Conservation (phyloP, 176 grass and related monocot genomes). For the Oryza longistaminata region DNA sequence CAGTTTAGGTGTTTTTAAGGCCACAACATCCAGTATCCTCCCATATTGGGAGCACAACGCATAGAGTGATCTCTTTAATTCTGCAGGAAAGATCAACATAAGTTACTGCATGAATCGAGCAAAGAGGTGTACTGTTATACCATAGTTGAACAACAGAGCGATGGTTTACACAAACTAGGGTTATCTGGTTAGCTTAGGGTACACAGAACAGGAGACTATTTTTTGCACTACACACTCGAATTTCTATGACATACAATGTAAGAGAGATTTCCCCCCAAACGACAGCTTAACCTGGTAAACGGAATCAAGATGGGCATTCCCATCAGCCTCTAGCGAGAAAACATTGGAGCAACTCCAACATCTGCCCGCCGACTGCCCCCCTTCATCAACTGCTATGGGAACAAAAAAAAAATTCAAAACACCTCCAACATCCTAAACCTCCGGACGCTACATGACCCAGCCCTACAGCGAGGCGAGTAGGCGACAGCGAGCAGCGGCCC, state of each 20-base stretch:
- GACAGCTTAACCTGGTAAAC: not conserved
- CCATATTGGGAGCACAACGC: constrained; percentile 97
- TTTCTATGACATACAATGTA: not conserved
- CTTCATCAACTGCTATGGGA: not conserved
- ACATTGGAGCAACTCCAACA: constrained; percentile 12
- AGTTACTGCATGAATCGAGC: constrained; percentile 1
- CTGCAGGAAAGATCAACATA: constrained; percentile 40
- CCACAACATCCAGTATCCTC: constrained; percentile 87
- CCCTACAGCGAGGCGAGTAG: not conserved
- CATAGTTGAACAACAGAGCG: not conserved
- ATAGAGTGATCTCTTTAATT: constrained; percentile 87
- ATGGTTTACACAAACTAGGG: not conserved
- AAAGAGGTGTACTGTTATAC: not conserved
- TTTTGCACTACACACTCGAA: not conserved
- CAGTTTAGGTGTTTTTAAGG: constrained; percentile 85
- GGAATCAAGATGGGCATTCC: not conserved
- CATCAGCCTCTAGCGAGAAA: not conserved
- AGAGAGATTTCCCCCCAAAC: not conserved
- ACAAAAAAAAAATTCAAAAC: not conserved
- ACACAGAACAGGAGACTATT: not conserved
- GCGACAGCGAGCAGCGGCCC: not conserved
- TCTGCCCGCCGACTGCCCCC: not conserved
- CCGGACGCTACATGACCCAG: not conserved
- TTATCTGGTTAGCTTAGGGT: not conserved
- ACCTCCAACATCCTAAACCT: not conserved